Conservation (phyloP, 345 rosid species). For the Lagerstroemia speciosa region DNA sequence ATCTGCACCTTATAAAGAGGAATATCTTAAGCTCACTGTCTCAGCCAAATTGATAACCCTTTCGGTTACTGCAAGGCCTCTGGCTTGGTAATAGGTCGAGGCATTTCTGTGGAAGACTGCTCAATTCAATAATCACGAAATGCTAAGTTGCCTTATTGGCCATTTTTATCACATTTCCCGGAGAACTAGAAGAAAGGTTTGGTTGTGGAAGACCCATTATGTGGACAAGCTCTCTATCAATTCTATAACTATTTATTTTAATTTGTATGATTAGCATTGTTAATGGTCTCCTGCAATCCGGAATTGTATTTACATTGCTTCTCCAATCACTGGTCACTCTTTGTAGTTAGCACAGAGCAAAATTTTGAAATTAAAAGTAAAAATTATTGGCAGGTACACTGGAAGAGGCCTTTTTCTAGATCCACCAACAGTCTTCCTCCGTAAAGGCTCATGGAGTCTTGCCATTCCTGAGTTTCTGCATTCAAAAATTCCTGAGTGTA, state of each 20-base stretch:
- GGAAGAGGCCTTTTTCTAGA: conserved; percentile 93
- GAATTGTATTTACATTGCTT: background rate
- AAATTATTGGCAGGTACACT: conserved; percentile 51
- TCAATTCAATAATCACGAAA: background rate
- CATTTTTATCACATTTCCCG: background rate
- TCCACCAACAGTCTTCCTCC: conserved; percentile 74
- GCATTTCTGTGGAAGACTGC: background rate
- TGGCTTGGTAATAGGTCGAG: background rate
- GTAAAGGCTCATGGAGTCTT: conserved; percentile 51
- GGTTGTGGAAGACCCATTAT: background rate
- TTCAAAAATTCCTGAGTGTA: conserved; percentile 17
- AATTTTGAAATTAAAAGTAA: conserved; percentile 1
- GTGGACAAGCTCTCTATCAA: background rate
- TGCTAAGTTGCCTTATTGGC: background rate
- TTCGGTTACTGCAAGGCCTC: background rate
- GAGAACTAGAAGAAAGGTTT: background rate
- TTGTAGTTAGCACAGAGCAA: background rate
- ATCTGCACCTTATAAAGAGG: background rate
- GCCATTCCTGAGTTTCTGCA: conserved; percentile 50
- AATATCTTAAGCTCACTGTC: background rate
- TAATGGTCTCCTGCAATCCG: too few species aligned
- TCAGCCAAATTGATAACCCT: background rate
- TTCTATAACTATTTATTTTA: background rate
- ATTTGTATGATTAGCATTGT: background rate
- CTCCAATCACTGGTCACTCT: background rate